Evolutionary conservation across 768 basidiomycete species (phyloP), one percentile per base, ranked within the genome.

Genomic region (Neoboletus brunneissimus): DNA sequence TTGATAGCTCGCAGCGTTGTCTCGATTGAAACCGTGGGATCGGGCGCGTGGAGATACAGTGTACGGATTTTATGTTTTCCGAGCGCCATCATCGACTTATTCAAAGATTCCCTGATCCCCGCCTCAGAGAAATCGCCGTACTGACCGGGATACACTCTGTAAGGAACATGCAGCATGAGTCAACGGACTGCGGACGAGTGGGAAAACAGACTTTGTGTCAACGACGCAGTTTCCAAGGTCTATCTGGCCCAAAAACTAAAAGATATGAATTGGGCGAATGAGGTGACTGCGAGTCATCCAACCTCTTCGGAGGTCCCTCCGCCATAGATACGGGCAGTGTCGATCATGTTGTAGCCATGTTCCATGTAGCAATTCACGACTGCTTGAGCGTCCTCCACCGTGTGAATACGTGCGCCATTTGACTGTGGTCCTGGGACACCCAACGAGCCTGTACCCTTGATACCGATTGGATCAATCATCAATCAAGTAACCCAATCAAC

Each of bases 1-100:
- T 84, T 69, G 53, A 80, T 72, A 2, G 72, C 76, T 55, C 70
- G 74, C 25, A 83, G 57, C 0, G 80, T 82, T 12, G 72, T 76
- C 44, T 76, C 75, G 60, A 77, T 81, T 1, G 77, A 75, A 10
- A 74, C 76, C 9, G 69, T 73, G 42, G 76, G 73, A 62, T 81
- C 77, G 0, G 75, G 75, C 5, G 68, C 71, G 56, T 82, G 83
- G 0, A 85, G 71, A 66, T 82, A 84, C 6, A 57, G 20, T 3
- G 34, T 57, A 34, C 58, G 62, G 22, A 64, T 50, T 15, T 54
- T 59, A 27, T 60, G 54, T 37, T 58, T 52, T 12, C 57, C 43
- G 20, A 66, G 55, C 29, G 50, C 54, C 4, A 31, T 1, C 23
- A 61, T 45, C 16, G 62, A 66, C 27, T 34, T 55, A 16, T 57